A percentile compares a stretch with the other conserved stretches of the same genome.
phyloP scores from a whole-genome alignment of 306 rosid genomes.

The Citrullus colocynthis region DNA sequence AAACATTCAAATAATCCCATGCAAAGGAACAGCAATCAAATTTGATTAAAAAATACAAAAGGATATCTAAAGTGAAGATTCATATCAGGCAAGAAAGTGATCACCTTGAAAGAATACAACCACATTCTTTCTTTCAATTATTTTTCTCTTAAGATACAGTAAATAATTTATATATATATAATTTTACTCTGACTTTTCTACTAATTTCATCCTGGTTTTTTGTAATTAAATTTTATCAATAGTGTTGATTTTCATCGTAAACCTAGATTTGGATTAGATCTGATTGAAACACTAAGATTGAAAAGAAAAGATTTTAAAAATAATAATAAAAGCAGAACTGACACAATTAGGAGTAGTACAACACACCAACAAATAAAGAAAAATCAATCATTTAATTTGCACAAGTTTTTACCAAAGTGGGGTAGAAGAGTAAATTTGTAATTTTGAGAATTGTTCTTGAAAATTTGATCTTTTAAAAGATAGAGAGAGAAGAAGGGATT shows the following conservation, averaged over 20 bases:
- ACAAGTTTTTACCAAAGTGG: no score
- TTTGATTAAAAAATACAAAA: not conserved
- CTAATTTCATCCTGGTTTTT: not conserved
- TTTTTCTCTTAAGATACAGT: not conserved
- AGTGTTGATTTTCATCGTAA: not conserved
- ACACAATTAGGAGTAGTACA: no score
- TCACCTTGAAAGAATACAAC: conserved; percentile 6
- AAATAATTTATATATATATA: no score
- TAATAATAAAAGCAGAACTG: not conserved
- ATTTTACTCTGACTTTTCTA: not conserved
- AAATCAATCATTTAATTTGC: no score
- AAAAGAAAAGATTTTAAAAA: not conserved
- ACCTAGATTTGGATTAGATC: not conserved
- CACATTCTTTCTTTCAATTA: not conserved
- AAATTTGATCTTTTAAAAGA: no score
- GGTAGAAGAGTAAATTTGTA: no score
- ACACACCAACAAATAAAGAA: not conserved
- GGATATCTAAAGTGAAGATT: conserved; percentile 8
- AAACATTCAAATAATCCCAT: not conserved
- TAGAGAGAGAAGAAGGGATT: no score
- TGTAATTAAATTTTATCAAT: not conserved
- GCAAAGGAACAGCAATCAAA: conserved; percentile 1
- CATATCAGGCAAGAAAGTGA: not conserved
- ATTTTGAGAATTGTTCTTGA: no score
- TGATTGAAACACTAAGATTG: not conserved